Evolutionary conservation across 768 basidiomycete genomes (phyloP).

Genomic region (Sarcodon sp.): DNA sequence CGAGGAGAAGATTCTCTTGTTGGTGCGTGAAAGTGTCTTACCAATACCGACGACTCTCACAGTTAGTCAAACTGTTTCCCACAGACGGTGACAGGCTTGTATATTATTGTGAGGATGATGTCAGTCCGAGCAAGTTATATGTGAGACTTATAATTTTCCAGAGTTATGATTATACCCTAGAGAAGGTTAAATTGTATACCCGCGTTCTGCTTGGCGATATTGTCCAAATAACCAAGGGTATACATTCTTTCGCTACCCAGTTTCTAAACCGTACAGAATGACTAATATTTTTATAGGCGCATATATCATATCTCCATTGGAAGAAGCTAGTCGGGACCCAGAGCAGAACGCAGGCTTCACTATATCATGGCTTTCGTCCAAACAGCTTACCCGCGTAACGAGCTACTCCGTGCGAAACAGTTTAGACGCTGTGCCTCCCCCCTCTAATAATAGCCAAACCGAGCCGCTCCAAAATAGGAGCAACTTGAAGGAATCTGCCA

Average conservation of each 20-base stretch:
- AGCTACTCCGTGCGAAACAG: constrained; percentile 82
- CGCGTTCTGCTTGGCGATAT: constrained; percentile 82
- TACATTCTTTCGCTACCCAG: constrained; percentile 1
- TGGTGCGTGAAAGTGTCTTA: constrained; percentile 38
- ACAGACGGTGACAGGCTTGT: constrained; percentile 40
- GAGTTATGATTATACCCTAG: constrained; percentile 90
- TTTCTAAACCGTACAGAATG: not conserved
- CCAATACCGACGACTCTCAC: constrained; percentile 12
- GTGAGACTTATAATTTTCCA: constrained; percentile 15
- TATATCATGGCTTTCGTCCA: constrained; percentile 61
- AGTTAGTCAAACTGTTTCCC: not conserved
- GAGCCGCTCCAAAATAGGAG: constrained; percentile 2
- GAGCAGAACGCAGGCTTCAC: constrained; percentile 83
- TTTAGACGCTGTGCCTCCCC: constrained; percentile 20
- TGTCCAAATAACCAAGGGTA: constrained; percentile 66
- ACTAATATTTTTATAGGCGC: constrained; percentile 39
- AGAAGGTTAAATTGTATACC: constrained; percentile 84
- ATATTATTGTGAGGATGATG: constrained; percentile 52
- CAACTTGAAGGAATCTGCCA: constrained; percentile 4
- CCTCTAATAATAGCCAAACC: constrained; percentile 6
- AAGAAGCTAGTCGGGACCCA: constrained; percentile 84
- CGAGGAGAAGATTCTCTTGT: constrained; percentile 86
- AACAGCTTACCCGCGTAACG: constrained; percentile 63
- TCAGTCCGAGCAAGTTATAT: constrained; percentile 1
- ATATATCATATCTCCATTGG: constrained; percentile 88